Percentiles rank a stretch among this genome's conserved stretches.
phyloP scores from a whole-genome alignment of 2,329 filamentous ascomycete genomes.

The Penicillium sp. region DNA sequence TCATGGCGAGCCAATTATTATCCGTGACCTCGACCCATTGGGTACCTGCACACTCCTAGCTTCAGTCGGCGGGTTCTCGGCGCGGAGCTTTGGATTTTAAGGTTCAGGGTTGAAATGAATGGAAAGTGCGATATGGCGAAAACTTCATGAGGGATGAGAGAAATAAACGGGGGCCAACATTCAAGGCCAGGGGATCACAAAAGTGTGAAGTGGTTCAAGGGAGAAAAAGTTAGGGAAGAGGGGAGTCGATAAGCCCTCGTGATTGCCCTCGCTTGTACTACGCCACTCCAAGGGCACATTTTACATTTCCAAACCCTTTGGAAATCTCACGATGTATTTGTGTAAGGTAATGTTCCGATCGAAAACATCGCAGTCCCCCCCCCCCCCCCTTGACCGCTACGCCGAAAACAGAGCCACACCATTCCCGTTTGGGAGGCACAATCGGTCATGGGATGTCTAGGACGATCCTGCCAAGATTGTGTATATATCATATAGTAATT shows the following conservation, averaged over 20 bases:
- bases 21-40: slow-evolving; percentile 37
- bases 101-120: slow-evolving; percentile 5
- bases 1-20: slow-evolving; percentile 40
- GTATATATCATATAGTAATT: background rate
- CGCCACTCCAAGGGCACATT: slow-evolving; percentile 6
- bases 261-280: slow-evolving; percentile 4
- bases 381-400: slow-evolving; percentile 11
- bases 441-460: slow-evolving; percentile 23
- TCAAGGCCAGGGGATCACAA: background rate
- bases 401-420: slow-evolving; percentile 9
- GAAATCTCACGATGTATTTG: slow-evolving; percentile 9
- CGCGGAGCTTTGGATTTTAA: slow-evolving; percentile 5
- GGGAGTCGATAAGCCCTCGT: slow-evolving; percentile 1
- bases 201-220: background rate
- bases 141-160: slow-evolving; percentile 14
- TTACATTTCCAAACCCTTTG: background rate
- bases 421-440: slow-evolving; percentile 4
- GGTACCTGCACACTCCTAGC: slow-evolving; percentile 15
- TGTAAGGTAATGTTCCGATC: background rate
- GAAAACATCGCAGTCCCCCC: background rate
- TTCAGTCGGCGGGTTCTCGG: slow-evolving; percentile 1
- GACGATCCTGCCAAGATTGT: background rate
- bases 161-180: background rate
- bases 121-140: slow-evolving; percentile 13
- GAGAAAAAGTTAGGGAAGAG: slow-evolving; percentile 9